Percentiles rank a stretch among this genome's conserved stretches.
Conservation (phyloP, 2,329 filamentous ascomycete genomes). For the Phaeosphaeria sp. region DNA sequence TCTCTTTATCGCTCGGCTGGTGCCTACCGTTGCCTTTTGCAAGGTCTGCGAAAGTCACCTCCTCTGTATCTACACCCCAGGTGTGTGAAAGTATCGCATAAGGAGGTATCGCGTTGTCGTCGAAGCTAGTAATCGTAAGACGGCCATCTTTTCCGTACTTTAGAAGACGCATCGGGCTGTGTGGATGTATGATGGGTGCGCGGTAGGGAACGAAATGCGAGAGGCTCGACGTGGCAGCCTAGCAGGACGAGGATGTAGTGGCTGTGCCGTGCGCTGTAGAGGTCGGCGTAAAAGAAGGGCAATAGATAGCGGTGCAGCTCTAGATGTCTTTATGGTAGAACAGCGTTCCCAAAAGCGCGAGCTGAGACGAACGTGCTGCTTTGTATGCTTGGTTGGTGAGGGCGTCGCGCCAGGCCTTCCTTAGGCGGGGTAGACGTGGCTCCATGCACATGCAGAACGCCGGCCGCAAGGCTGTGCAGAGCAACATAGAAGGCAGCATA, state of each 20-base stretch:
- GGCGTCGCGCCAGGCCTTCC: background rate
- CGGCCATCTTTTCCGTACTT: background rate
- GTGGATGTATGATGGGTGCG: background rate
- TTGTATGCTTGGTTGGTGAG: constrained; percentile 2
- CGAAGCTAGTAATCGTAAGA: constrained; percentile 1
- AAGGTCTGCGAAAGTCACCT: constrained; percentile 2
- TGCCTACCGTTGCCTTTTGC: background rate
- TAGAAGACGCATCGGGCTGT: constrained; percentile 1
- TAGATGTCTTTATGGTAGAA: background rate
- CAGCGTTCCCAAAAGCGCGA: background rate
- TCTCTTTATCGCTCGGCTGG: constrained; percentile 1
- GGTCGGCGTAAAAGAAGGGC: background rate
- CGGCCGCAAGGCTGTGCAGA: constrained; percentile 3
- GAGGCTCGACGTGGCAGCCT: background rate
- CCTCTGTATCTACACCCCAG: constrained; percentile 1
- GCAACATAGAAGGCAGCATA: too few species aligned
- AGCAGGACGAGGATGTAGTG: background rate
- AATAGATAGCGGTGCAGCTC: background rate
- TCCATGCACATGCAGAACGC: constrained; percentile 3
- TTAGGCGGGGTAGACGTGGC: constrained; percentile 1
- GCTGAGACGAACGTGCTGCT: background rate
- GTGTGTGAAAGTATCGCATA: constrained; percentile 9
- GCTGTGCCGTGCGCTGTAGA: background rate
- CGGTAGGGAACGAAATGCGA: background rate
- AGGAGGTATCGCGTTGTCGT: background rate